Conservation (phyloP, 2,329 filamentous ascomycete species). For the Ophiocordyceps camponoti-rufipedis region DNA sequence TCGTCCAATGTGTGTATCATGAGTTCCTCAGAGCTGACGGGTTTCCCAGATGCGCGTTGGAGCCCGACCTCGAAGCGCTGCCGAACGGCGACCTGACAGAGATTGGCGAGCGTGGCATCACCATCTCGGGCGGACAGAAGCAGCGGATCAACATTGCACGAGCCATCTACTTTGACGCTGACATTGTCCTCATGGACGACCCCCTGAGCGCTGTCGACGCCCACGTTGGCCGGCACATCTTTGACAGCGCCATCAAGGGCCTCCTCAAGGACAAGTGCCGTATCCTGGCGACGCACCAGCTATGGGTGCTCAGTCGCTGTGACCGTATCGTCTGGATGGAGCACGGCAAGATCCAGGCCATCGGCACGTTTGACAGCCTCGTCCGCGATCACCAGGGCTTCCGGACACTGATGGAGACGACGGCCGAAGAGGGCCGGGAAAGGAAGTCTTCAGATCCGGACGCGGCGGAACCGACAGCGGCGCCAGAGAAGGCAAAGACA, state of each 20-base stretch:
- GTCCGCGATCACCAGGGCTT: conserved; percentile 68
- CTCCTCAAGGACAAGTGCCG: conserved; percentile 77
- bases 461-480: conserved; percentile 26
- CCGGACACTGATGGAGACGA: conserved; percentile 69
- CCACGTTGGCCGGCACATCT: conserved; percentile 58
- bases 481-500: conserved; percentile 18
- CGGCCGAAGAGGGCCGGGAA: conserved; percentile 45
- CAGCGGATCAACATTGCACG: conserved; percentile 88
- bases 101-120: conserved; percentile 90
- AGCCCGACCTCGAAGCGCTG: conserved; percentile 81
- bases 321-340: conserved; percentile 93
- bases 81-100: conserved; percentile 77
- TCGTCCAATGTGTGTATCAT: conserved; percentile 7
- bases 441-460: conserved; percentile 26
- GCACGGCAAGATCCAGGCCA: conserved; percentile 60
- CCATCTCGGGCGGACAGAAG: conserved; percentile 87
- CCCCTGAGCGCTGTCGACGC: conserved; percentile 52
- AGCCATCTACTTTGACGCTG: conserved; percentile 51
- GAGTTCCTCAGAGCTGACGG: conserved; percentile 1
- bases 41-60: conserved; percentile 48
- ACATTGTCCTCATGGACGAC: conserved; percentile 52
- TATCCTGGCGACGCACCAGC: conserved; percentile 83
- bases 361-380: conserved; percentile 79
- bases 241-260: conserved; percentile 85
- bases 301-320: conserved; percentile 79